Percentiles rank a stretch among this genome's conserved stretches.
phyloP scores from a whole-genome alignment of 2,329 filamentous ascomycete species.

The Cercospora zeina region DNA sequence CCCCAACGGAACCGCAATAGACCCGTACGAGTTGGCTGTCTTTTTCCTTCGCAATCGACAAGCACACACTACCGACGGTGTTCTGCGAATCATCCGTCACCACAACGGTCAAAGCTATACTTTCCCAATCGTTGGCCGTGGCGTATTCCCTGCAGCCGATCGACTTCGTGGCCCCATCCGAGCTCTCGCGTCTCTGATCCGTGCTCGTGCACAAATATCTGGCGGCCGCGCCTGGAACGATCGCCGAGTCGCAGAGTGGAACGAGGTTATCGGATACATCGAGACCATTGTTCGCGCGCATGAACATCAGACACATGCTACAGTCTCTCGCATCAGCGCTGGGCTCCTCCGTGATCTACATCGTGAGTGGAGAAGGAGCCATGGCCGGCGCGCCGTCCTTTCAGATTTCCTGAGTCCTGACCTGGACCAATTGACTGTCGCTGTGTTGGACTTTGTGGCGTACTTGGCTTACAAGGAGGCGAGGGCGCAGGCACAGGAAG shows the following conservation, averaged over 20 bases:
- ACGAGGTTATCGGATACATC: not conserved
- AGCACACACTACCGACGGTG: not conserved
- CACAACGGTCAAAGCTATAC: not conserved
- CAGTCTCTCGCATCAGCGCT: not conserved
- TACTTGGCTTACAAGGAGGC: conserved; percentile 3
- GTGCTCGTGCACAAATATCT: not conserved
- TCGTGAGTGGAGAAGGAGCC: not conserved
- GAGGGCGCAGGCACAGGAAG: not conserved
- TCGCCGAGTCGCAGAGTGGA: not conserved
- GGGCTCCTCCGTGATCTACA: not conserved
- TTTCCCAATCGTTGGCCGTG: not conserved
- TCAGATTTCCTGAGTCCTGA: not conserved
- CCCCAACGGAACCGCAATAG: not conserved
- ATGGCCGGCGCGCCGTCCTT: not conserved
- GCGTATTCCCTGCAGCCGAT: not conserved
- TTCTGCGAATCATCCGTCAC: not conserved
- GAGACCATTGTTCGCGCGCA: not conserved
- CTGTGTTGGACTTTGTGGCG: conserved; percentile 4
- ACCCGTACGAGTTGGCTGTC: not conserved
- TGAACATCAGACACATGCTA: not conserved
- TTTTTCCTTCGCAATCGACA: not conserved
- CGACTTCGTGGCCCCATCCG: not conserved
- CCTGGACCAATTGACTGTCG: not conserved
- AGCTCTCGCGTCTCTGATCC: not conserved
- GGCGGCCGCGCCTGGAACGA: not conserved